Conservation (phyloP, 495 filamentous ascomycete species). For the Lasiosphaeria hispida region DNA sequence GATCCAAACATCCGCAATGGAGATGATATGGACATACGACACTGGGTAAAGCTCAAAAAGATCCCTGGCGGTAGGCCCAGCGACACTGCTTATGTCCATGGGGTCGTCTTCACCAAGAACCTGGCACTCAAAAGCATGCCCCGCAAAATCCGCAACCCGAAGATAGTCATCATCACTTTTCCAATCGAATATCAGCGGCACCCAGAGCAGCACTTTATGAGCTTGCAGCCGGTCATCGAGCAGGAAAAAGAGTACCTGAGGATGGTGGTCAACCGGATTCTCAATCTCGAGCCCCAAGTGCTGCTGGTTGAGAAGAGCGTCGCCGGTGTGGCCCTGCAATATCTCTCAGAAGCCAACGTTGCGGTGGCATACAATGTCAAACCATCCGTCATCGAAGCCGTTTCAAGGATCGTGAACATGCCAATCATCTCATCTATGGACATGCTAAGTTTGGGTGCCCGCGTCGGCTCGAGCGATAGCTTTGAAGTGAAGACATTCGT, state of each 20-base stretch:
- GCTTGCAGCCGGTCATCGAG: slow-evolving; percentile 91
- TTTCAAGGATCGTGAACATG: slow-evolving; percentile 86
- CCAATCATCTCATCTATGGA: slow-evolving; percentile 93
- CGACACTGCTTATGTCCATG: slow-evolving; percentile 92
- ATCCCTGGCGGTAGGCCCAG: slow-evolving; percentile 84
- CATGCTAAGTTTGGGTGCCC: slow-evolving; percentile 80
- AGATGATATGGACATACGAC: slow-evolving; percentile 97
- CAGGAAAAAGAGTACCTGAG: slow-evolving; percentile 94
- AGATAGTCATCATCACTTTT: slow-evolving; percentile 91
- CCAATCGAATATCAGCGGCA: slow-evolving; percentile 95
- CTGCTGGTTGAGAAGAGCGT: slow-evolving; percentile 88
- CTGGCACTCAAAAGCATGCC: slow-evolving; percentile 95
- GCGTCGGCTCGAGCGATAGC: slow-evolving; percentile 73
- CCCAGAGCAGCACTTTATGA: slow-evolving; percentile 93
- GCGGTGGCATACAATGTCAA: slow-evolving; percentile 96
- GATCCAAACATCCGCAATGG: slow-evolving; percentile 84
- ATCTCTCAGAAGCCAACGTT: slow-evolving; percentile 82
- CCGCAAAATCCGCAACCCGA: slow-evolving; percentile 75
- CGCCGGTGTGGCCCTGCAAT: slow-evolving; percentile 82
- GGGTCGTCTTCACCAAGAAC: slow-evolving; percentile 96
- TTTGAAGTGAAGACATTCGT: slow-evolving; percentile 97
- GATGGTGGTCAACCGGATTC: slow-evolving; percentile 90
- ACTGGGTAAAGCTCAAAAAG: slow-evolving; percentile 97
- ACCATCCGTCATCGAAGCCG: slow-evolving; percentile 88
- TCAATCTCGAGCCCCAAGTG: slow-evolving; percentile 76